Percentiles rank a stretch among this genome's conserved stretches.
These are phyloP conservation scores for Chalaropsis ovoidea DNA, from an alignment of 2,329 filamentous ascomycete species.

Conservation along the genomic window DNA sequence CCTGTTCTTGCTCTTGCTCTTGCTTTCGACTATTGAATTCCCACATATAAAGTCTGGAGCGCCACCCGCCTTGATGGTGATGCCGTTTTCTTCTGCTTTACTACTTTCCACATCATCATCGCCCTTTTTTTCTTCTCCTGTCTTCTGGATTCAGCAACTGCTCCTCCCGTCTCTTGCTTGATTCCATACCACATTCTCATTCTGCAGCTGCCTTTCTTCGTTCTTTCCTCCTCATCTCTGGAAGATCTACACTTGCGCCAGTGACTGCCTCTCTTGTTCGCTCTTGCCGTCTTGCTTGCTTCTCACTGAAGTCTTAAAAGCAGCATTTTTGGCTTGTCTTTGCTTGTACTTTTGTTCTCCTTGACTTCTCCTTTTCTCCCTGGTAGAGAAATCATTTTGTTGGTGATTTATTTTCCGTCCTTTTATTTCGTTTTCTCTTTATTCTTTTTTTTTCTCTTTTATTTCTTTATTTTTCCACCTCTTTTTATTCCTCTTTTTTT, in stretches of 20 bases:
- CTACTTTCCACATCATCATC: neutral
- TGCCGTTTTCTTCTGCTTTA: neutral
- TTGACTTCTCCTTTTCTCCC: slow-evolving; percentile 2
- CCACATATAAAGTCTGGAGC: slow-evolving; percentile 10
- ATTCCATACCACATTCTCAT: neutral
- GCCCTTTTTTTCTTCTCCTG: neutral
- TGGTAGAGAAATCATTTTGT: neutral
- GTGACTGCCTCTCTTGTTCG: neutral
- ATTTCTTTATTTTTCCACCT: slow-evolving; percentile 6
- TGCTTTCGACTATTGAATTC: neutral
- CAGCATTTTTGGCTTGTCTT: no score
- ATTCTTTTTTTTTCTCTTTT: neutral
- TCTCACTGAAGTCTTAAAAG: no score
- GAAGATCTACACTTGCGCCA: neutral
- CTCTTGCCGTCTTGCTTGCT: neutral
- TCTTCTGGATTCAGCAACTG: neutral
- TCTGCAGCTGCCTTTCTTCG: slow-evolving; percentile 18
- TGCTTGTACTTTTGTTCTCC: neutral
- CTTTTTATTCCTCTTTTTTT: neutral
- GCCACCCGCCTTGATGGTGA: neutral
- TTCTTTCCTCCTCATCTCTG: slow-evolving; percentile 24
- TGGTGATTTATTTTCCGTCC: slow-evolving; percentile 15
- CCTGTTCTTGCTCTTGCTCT: neutral
- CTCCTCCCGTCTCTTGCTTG: neutral
- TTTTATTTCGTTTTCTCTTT: neutral